Percentiles rank a stretch among this genome's conserved stretches.
Evolutionary conservation across 805 yeast species (phyloP).

Genomic region (Lipomyces orientalis): DNA sequence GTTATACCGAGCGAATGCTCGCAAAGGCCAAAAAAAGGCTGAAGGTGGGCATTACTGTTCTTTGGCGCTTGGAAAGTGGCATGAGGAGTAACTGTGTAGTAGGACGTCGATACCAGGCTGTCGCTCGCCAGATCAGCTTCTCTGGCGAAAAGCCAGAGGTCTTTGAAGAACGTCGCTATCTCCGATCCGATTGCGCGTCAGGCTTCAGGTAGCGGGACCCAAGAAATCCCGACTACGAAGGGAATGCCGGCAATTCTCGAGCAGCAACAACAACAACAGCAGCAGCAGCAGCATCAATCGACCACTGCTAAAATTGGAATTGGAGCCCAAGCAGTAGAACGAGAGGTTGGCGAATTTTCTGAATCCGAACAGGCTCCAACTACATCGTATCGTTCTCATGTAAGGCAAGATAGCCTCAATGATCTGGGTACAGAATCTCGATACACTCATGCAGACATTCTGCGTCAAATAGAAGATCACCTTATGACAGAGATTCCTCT

Average conservation of each 20-base stretch:
- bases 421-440: not conserved
- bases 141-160: conserved; percentile 2
- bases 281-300: not conserved
- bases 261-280: not conserved
- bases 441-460: conserved; percentile 25
- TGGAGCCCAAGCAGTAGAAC: not conserved
- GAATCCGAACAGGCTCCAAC: not conserved
- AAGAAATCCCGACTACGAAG: not conserved
- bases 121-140: conserved; percentile 12
- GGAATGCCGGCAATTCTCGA: not conserved
- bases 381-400: not conserved
- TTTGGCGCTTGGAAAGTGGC: not conserved
- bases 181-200: conserved; percentile 3
- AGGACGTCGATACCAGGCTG: conserved; percentile 33
- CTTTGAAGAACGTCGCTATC: not conserved
- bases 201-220: not conserved
- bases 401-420: not conserved
- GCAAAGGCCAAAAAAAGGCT: conserved; percentile 27
- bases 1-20: conserved; percentile 24
- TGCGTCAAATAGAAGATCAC: conserved; percentile 30
- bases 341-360: not conserved
- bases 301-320: not conserved
- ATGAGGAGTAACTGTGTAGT: not conserved
- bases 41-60: conserved; percentile 17
- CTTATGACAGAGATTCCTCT: conserved; percentile 29